phyloP scores from a whole-genome alignment of 2,329 filamentous ascomycete species.

The Cyphellophora europaea region DNA sequence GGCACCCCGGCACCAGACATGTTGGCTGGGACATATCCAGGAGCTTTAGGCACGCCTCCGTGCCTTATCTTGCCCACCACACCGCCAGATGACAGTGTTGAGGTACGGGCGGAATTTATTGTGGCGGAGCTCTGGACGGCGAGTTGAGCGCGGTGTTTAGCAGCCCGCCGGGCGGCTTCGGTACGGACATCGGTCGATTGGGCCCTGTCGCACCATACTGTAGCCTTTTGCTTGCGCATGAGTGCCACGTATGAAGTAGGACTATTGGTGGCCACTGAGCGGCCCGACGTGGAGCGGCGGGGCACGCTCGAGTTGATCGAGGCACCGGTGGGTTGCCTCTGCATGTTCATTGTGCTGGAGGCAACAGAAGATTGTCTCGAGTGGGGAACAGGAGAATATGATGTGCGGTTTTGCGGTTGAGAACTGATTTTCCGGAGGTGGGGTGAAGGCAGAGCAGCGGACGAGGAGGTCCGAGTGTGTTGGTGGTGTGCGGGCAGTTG shows the following conservation, averaged over 20 bases:
- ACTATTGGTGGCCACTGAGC: constrained; percentile 17
- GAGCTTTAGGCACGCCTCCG: constrained; percentile 68
- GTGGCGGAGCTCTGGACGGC: constrained; percentile 62
- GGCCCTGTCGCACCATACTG: constrained; percentile 93
- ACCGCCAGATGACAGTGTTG: constrained; percentile 49
- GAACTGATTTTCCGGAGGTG: constrained; percentile 4
- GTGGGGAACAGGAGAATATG: constrained; percentile 9
- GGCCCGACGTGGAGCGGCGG: constrained; percentile 19
- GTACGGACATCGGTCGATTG: constrained; percentile 85
- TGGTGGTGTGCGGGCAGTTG: constrained; percentile 12
- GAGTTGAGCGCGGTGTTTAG: constrained; percentile 74
- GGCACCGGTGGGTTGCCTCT: constrained; percentile 15
- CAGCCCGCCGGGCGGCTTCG: constrained; percentile 72
- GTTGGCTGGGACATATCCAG: constrained; percentile 72
- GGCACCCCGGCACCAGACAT: constrained; percentile 72
- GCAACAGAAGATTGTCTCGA: constrained; percentile 14
- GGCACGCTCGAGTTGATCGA: constrained; percentile 14
- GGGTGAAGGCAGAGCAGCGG: constrained; percentile 7
- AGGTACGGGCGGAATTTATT: constrained; percentile 41
- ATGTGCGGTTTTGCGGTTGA: not conserved
- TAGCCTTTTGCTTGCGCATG: constrained; percentile 94
- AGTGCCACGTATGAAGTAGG: constrained; percentile 66
- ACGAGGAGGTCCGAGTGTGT: constrained; percentile 15
- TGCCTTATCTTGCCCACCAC: constrained; percentile 73
- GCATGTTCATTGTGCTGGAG: constrained; percentile 12